Conservation (phyloP, 2,329 filamentous ascomycete species). For the Cytospora piceae region DNA sequence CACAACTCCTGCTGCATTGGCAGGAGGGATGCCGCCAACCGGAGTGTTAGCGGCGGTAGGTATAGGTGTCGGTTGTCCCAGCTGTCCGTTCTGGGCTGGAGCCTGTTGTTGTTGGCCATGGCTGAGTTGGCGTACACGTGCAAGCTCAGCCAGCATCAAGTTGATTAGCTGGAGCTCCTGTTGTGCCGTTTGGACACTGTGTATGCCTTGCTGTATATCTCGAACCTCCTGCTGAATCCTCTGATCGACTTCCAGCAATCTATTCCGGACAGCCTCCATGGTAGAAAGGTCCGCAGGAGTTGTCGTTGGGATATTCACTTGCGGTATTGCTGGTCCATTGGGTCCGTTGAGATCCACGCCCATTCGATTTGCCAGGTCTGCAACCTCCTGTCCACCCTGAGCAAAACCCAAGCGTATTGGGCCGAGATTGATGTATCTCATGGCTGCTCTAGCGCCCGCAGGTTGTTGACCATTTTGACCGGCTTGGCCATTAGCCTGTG, state of each 20-base stretch:
- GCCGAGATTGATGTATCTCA: conserved; percentile 57
- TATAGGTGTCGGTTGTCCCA: conserved; percentile 18
- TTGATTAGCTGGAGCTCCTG: conserved; percentile 72
- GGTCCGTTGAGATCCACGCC: conserved; percentile 47
- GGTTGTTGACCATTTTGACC: conserved; percentile 40
- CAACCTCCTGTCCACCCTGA: conserved; percentile 68
- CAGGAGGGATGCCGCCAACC: conserved; percentile 4
- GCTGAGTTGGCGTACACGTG: conserved; percentile 62
- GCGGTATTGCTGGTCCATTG: conserved; percentile 32
- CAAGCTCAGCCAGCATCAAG: conserved; percentile 68
- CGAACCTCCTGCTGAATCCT: conserved; percentile 71
- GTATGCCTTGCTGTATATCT: conserved; percentile 66
- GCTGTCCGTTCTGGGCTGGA: conserved; percentile 8
- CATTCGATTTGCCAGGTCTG: conserved; percentile 69
- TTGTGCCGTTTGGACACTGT: conserved; percentile 63
- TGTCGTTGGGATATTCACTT: conserved; percentile 28
- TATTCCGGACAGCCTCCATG: conserved; percentile 53
- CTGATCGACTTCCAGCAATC: conserved; percentile 69
- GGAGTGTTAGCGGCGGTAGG: conserved; percentile 13
- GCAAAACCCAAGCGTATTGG: conserved; percentile 77
- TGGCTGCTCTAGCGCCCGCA: conserved; percentile 37
- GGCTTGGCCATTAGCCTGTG: conserved; percentile 38
- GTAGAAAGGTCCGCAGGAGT: conserved; percentile 29
- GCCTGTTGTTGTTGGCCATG: conserved; percentile 36
- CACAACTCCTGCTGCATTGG: conserved; percentile 7